Evolutionary conservation across 257 asterid species (phyloP).

Genomic region (Solanum sparsipilum): DNA sequence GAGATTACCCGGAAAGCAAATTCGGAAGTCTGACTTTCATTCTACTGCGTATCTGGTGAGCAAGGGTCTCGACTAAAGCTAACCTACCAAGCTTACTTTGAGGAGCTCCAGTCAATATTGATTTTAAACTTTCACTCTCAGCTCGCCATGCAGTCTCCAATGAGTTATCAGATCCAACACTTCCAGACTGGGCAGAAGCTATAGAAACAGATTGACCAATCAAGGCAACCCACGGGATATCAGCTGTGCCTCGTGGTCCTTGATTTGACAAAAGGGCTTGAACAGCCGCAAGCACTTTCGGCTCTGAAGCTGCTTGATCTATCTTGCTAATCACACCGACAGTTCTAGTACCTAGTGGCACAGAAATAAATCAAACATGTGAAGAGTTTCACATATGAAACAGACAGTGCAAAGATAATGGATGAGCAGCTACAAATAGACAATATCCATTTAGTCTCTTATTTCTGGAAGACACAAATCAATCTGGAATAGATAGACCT

Average conservation of each 20-base stretch:
- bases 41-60: slow-evolving; percentile 84
- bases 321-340: slow-evolving; percentile 91
- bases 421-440: background rate
- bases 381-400: background rate
- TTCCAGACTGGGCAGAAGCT: slow-evolving; percentile 87
- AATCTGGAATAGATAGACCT: slow-evolving; percentile 20
- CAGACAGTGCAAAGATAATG: background rate
- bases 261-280: slow-evolving; percentile 84
- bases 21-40: slow-evolving; percentile 89
- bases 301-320: slow-evolving; percentile 88
- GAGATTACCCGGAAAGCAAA: slow-evolving; percentile 73
- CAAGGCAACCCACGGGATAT: slow-evolving; percentile 97
- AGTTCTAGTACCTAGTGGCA: slow-evolving; percentile 67
- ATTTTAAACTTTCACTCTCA: slow-evolving; percentile 83
- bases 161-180: slow-evolving; percentile 68
- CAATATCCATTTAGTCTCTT: background rate
- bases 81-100: slow-evolving; percentile 92
- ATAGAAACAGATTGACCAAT: slow-evolving; percentile 94
- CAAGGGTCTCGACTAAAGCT: slow-evolving; percentile 89
- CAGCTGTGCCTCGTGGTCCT: slow-evolving; percentile 93
- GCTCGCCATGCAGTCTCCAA: slow-evolving; percentile 96
- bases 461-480: background rate
- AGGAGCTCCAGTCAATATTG: slow-evolving; percentile 79
- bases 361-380: background rate
- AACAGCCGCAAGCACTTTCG: slow-evolving; percentile 86